These are phyloP conservation scores for Phytopythium litorale DNA, from an alignment of 352 stramenopile species.

Conservation along the genomic window DNA sequence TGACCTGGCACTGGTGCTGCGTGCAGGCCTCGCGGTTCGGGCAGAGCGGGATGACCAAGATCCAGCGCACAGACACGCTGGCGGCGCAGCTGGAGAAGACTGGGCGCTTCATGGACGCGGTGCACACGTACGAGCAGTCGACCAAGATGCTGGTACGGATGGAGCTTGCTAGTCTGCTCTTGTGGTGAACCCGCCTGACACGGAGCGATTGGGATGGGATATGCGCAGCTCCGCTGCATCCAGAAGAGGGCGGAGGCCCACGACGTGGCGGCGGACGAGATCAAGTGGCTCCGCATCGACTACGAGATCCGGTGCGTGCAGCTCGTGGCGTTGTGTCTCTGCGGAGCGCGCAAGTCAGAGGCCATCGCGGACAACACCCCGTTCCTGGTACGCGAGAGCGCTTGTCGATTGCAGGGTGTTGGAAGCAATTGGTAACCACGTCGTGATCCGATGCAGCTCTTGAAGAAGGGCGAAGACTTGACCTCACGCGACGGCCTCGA, in stretches of 20 bases:
- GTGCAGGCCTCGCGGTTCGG: conserved; percentile 52
- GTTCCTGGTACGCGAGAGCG: conserved; percentile 37
- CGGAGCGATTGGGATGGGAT: neutral
- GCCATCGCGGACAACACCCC: conserved; percentile 44
- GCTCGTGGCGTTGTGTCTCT: conserved; percentile 65
- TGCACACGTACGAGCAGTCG: conserved; percentile 72
- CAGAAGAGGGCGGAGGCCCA: conserved; percentile 51
- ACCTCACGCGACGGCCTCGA: conserved; percentile 50
- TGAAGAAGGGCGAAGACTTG: conserved; percentile 67
- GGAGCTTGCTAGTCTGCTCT: neutral
- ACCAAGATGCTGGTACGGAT: conserved; percentile 63
- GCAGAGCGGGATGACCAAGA: conserved; percentile 54
- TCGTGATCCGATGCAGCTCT: conserved; percentile 20
- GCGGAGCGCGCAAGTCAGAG: conserved; percentile 47
- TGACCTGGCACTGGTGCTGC: neutral
- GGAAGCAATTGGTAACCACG: neutral
- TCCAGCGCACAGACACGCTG: conserved; percentile 50
- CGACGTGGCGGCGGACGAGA: conserved; percentile 45
- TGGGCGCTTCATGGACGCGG: conserved; percentile 53
- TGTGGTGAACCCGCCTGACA: neutral
- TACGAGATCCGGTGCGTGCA: conserved; percentile 77
- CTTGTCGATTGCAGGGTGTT: neutral
- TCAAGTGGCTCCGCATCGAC: conserved; percentile 64
- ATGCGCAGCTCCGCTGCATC: conserved; percentile 51
- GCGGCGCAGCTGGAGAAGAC: conserved; percentile 61